A percentile compares a stretch with the other conserved stretches of the same genome.
These are phyloP conservation scores for Meripilus lineatus DNA, from an alignment of 1,284 basidiomycete species.

Conservation along the genomic window DNA sequence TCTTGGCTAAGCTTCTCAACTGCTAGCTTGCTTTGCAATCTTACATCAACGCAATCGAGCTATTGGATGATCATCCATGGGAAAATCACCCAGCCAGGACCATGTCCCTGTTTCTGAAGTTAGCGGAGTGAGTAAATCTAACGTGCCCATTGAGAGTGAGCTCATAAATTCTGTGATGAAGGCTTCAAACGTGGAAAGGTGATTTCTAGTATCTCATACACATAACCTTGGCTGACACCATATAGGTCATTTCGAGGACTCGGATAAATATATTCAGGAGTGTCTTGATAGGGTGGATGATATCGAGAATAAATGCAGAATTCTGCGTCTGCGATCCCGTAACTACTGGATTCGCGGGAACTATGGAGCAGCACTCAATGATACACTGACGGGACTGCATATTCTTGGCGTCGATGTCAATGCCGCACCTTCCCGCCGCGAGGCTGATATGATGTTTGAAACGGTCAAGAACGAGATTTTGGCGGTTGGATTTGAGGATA, in stretches of 20 bases:
- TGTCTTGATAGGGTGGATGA: slow-evolving; percentile 43
- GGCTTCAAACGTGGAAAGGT: slow-evolving; percentile 63
- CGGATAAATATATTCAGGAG: slow-evolving; percentile 47
- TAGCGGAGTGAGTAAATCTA: slow-evolving; percentile 49
- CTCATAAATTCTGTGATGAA: slow-evolving; percentile 18
- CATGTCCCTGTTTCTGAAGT: slow-evolving; percentile 45
- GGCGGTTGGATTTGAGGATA: slow-evolving; percentile 61
- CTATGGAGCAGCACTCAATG: slow-evolving; percentile 49
- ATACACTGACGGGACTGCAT: slow-evolving; percentile 55
- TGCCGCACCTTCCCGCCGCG: slow-evolving; percentile 42
- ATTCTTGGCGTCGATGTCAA: slow-evolving; percentile 59
- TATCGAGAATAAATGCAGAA: slow-evolving; percentile 49
- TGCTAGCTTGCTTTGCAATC: slow-evolving; percentile 54
- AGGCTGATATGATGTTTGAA: slow-evolving; percentile 60
- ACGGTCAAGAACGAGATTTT: slow-evolving; percentile 66
- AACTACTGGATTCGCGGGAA: slow-evolving; percentile 58
- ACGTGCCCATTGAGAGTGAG: not conserved
- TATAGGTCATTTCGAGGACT: slow-evolving; percentile 46
- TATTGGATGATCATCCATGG: slow-evolving; percentile 54
- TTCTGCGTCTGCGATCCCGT: slow-evolving; percentile 55
- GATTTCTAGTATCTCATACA: too few species aligned
- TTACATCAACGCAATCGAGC: slow-evolving; percentile 49
- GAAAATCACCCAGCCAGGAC: slow-evolving; percentile 41
- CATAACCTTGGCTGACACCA: not conserved
- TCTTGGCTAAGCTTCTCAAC: not conserved